phyloP scores from a whole-genome alignment of 352 stramenopile genomes.

The Blastocystis hominis region DNA sequence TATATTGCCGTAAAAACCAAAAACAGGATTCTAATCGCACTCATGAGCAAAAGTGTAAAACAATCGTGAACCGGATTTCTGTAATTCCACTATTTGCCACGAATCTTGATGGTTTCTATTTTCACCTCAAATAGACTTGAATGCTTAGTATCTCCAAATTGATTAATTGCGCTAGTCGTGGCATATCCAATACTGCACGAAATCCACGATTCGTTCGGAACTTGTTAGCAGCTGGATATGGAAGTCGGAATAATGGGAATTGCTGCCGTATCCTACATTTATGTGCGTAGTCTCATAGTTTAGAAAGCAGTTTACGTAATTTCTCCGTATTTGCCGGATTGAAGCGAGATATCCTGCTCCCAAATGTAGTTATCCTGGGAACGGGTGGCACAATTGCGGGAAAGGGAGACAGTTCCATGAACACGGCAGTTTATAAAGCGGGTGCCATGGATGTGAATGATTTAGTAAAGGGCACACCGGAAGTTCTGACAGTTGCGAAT shows the following conservation, averaged over 20 bases:
- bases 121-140: neutral
- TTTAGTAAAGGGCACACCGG: conserved; percentile 3
- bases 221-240: neutral
- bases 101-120: no score
- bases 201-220: neutral
- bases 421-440: conserved; percentile 47
- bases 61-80: no score
- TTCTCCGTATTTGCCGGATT: conserved; percentile 12
- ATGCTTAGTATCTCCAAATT: neutral
- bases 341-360: neutral
- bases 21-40: no score
- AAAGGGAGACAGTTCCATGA: conserved; percentile 36
- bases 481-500: conserved; percentile 24
- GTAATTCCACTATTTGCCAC: no score
- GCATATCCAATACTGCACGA: neutral
- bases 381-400: conserved; percentile 43
- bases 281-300: neutral
- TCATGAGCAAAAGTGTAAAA: no score
- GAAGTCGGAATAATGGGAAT: neutral
- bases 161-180: neutral
- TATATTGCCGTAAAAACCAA: no score
- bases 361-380: conserved; percentile 49
- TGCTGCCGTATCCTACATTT: neutral
- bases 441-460: conserved; percentile 43
- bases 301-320: neutral